These are phyloP conservation scores for Microthlaspi erraticum DNA, from an alignment of 345 rosid genomes.

Conservation along the genomic window DNA sequence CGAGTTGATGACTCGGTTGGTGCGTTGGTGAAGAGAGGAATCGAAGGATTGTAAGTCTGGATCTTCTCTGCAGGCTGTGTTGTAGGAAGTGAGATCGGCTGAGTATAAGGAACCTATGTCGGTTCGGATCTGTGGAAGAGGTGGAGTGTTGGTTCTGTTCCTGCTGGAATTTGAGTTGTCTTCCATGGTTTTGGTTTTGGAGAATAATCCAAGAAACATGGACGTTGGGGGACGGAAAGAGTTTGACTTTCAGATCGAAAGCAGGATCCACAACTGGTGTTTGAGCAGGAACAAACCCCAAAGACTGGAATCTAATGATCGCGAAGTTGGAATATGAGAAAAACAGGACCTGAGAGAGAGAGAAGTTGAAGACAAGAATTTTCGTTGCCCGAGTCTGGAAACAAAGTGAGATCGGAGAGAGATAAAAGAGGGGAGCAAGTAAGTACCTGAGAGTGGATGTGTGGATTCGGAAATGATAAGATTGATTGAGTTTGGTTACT, in stretches of 20 bases:
- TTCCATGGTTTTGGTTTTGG: conserved; percentile 45
- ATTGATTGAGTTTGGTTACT: not conserved
- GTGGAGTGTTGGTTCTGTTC: conserved; percentile 29
- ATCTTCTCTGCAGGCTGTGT: conserved; percentile 71
- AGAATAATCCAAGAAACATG: conserved; percentile 42
- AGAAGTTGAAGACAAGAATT: not conserved
- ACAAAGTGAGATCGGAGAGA: not conserved
- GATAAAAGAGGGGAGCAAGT: not conserved
- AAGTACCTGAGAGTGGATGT: conserved; percentile 8
- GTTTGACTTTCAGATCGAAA: conserved; percentile 22
- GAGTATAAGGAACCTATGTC: conserved; percentile 48
- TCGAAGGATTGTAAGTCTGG: conserved; percentile 75
- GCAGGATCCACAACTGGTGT: not conserved
- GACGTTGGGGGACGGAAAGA: not conserved
- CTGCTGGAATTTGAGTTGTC: conserved; percentile 40
- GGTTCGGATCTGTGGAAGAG: conserved; percentile 35
- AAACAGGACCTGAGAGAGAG: conserved; percentile 9
- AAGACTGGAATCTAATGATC: not conserved
- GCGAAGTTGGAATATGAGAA: conserved; percentile 3
- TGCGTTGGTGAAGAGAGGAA: conserved; percentile 62
- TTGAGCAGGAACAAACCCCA: not conserved
- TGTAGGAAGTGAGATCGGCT: conserved; percentile 65
- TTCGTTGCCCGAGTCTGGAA: not conserved
- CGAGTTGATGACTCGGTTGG: conserved; percentile 59
- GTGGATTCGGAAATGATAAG: conserved; percentile 32